Conservation (phyloP, 2,329 filamentous ascomycete species). For the Phyllosticta capitalensis region DNA sequence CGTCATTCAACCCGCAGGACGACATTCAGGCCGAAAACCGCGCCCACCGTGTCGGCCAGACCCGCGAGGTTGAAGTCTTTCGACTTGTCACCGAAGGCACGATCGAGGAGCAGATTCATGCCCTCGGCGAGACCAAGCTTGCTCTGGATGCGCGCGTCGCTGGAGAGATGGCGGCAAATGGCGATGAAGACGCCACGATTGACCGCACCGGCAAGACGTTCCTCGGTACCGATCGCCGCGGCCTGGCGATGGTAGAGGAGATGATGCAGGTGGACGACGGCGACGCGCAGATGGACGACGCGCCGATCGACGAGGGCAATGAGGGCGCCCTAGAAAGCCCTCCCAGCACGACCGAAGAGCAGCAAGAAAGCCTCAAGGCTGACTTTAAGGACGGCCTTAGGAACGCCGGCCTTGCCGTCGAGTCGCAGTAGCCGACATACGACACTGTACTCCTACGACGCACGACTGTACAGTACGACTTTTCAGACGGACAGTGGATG, state of each 20-base stretch:
- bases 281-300: conserved; percentile 18
- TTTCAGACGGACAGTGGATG: neutral
- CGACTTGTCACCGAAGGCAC: conserved; percentile 71
- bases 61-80: conserved; percentile 79
- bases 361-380: conserved; percentile 24
- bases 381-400: conserved; percentile 33
- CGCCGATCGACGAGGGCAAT: too few relatives aligned
- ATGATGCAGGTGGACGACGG: conserved; percentile 23
- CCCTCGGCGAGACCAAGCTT: conserved; percentile 84
- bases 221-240: conserved; percentile 35
- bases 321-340: too few relatives aligned
- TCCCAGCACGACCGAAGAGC: neutral
- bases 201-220: neutral
- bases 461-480: neutral
- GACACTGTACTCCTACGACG: too few relatives aligned
- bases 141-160: conserved; percentile 71
- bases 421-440: neutral
- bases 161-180: conserved; percentile 41
- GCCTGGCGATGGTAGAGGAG: conserved; percentile 21
- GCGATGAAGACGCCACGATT: neutral
- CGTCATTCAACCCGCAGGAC: conserved; percentile 95
- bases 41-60: conserved; percentile 90
- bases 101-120: conserved; percentile 88
- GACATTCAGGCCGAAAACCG: conserved; percentile 98
- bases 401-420: conserved; percentile 32